Base-by-base conservation (phyloP, 495 filamentous ascomycete genomes). In the Hypoxylon lienhwacheense region DNA sequence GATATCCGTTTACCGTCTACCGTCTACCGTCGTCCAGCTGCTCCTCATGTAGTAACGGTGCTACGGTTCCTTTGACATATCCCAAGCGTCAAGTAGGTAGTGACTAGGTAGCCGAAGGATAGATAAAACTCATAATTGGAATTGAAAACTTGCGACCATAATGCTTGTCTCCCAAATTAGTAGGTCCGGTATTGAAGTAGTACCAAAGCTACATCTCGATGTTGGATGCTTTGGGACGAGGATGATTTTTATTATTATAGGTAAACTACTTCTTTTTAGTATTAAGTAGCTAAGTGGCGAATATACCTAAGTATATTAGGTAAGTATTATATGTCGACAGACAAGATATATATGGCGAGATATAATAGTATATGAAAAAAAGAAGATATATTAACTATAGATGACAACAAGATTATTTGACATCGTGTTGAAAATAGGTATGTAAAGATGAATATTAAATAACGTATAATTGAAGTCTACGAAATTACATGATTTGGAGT, bases 161-260 rank as follows among this genome's bases (percentile, higher is more conserved):
- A 44, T 31, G 7, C 7, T 31, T 31, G 12, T n/a, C 36, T 36
- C 43, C 36, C 21, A 37, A 47, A 42, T 43, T 25, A 32, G 43
- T 41, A 53, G 56, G 56, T 53, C 49, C 7, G 43, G 44, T 36
- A 26, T 46, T 34, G 15, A 46, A 45, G 50, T 60, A 36, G 35
- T 45, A 60, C 56, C 35, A 49, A 40, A 43, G 21, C 50, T 55
- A 46, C 50, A 61, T 33, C 34, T 51, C 39, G 41, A 51, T 51
- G 40, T 16, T 44, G 14, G 28, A 24, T 44, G 34, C 47, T n/a
- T n/a, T n/a, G n/a, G n/a, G n/a, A n/a, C n/a, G n/a, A n/a, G n/a
- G n/a, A n/a, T n/a, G n/a, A n/a, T n/a, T n/a, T n/a, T n/a, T n/a
- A n/a, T n/a, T n/a, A n/a, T n/a, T n/a, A n/a, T n/a, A n/a, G n/a